Base-by-base conservation (phyloP, 225 moss, liverwort and hornwort genomes). In the Pseudisothecium myosuroides region DNA sequence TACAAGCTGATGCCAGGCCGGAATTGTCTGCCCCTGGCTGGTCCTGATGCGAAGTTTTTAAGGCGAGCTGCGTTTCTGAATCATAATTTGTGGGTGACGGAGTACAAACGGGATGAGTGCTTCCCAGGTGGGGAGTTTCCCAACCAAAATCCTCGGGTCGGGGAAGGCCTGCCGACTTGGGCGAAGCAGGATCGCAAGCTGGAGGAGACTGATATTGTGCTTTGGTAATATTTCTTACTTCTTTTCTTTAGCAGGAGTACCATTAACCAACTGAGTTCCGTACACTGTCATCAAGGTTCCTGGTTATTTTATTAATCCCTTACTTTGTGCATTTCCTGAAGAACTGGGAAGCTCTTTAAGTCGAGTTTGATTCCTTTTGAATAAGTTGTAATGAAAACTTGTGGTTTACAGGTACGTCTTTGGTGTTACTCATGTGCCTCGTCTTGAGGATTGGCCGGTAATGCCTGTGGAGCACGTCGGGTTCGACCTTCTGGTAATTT, bases 401-500 rank as follows among this genome's bases (percentile, higher is more conserved):
- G 82, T 34, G 69, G 47, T 64, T 63, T 91, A 83, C 87, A 98
- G 98, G 96, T 98, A 97, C 81, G 95, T 97, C 41, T 99, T 99
- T 85, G 98, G 98, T 91, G 96, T 97, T 26, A 99, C 98, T 56
- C 98, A 99, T 83, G 95, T 97, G 75, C 98, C 97, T 66, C 96
- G 98, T 76, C 91, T 99, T 52, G 98, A 99, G 85, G 98, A 99
- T 87, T 99, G 98, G 98, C 98, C 97, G 49, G 97, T 99, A 7
- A 99, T 99, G 98, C 98, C 97, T 77, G 97, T 99, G 85, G 98
- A 99, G 89, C 96, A 97, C 75, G 95, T 97, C 26, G 98, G 98
- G n/a, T 99, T 99, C 81, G 91, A 91, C 37, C 93, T 99, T 23
- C 68, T 89, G 94, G 98, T 98, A 91, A 87, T 94, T 79, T 55